These are phyloP conservation scores for Oryza glaberrima DNA, from an alignment of 176 grass and related monocot species.

Conservation along the genomic window DNA sequence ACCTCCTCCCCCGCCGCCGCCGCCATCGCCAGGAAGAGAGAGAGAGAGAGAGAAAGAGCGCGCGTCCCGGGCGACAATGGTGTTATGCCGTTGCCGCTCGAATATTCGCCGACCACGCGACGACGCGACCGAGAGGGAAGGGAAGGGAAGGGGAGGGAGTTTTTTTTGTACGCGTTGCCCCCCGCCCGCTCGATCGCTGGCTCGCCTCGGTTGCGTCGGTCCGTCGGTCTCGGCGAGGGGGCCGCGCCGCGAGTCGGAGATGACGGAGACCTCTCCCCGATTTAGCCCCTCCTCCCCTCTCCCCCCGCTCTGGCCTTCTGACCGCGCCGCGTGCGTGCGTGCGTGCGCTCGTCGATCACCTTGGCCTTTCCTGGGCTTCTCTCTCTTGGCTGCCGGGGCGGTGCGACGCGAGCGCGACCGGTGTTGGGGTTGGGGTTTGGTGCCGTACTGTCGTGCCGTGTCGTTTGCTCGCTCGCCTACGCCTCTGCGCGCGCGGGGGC, in stretches of 20 bases:
- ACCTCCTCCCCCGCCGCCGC: conserved; percentile 23
- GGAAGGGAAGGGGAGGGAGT: no score
- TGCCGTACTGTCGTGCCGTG: not conserved
- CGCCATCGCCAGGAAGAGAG: not conserved
- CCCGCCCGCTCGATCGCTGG: no score
- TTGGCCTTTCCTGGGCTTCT: not conserved
- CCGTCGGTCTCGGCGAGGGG: conserved; percentile 47
- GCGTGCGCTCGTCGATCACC: not conserved
- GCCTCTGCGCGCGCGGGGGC: no score
- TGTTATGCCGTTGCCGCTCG: conserved; percentile 26
- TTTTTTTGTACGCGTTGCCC: not conserved
- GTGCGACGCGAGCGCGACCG: not conserved
- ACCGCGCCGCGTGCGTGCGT: not conserved
- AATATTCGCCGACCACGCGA: conserved; percentile 44
- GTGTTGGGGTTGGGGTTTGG: not conserved
- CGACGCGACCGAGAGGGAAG: not conserved
- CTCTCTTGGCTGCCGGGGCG: no score
- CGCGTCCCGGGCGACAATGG: not conserved
- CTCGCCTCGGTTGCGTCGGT: not conserved
- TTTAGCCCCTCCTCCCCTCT: not conserved
- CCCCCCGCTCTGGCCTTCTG: not conserved
- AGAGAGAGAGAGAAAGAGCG: not conserved
- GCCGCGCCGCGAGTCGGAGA: conserved; percentile 17
- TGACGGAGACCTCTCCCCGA: conserved; percentile 14
- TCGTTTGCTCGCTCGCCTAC: not conserved